Percentiles rank a stretch among this genome's conserved stretches.
These are phyloP conservation scores for Torulaspora microellipsoides DNA, from an alignment of 805 yeast genomes.

Conservation along the genomic window DNA sequence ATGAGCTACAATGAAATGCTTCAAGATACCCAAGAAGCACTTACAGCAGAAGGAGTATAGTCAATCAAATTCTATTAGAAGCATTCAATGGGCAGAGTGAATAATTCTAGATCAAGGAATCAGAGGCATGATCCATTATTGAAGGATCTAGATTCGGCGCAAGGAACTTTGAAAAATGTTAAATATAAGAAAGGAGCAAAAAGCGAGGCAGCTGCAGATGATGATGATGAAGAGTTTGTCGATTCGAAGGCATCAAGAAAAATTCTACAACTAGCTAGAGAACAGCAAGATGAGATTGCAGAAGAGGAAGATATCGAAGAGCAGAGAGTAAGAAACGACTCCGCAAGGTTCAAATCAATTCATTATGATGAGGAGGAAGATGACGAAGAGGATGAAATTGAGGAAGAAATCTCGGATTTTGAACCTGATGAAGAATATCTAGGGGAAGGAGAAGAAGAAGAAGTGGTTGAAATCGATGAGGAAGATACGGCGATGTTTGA, in stretches of 20 bases:
- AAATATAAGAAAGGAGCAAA: slow-evolving; percentile 31
- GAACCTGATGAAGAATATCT: slow-evolving; percentile 48
- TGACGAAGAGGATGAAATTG: slow-evolving; percentile 40
- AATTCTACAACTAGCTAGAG: slow-evolving; percentile 83
- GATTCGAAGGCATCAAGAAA: slow-evolving; percentile 81
- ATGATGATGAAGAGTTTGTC: slow-evolving; percentile 53
- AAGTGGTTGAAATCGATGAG: slow-evolving; percentile 62
- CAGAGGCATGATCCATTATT: slow-evolving; percentile 79
- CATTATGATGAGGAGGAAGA: slow-evolving; percentile 48
- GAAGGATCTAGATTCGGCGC: slow-evolving; percentile 69
- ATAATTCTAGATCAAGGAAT: slow-evolving; percentile 44
- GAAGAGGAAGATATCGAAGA: slow-evolving; percentile 50
- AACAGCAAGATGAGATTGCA: slow-evolving; percentile 87
- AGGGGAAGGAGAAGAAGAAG: slow-evolving; percentile 49
- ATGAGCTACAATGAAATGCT: slow-evolving; percentile 5
- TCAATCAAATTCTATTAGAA: background rate
- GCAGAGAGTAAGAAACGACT: slow-evolving; percentile 29
- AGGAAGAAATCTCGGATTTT: slow-evolving; percentile 45
- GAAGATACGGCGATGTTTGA: slow-evolving; percentile 84
- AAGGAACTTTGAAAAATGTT: slow-evolving; percentile 60
- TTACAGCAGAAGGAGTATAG: background rate
- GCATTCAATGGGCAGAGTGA: slow-evolving; percentile 59
- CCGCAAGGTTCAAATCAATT: slow-evolving; percentile 32
- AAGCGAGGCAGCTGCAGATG: slow-evolving; percentile 32
- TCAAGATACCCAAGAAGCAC: background rate